Evolutionary conservation across 345 rosid species (phyloP), one percentile per base, ranked within the genome.

Genomic region (Ceriops tagal): DNA sequence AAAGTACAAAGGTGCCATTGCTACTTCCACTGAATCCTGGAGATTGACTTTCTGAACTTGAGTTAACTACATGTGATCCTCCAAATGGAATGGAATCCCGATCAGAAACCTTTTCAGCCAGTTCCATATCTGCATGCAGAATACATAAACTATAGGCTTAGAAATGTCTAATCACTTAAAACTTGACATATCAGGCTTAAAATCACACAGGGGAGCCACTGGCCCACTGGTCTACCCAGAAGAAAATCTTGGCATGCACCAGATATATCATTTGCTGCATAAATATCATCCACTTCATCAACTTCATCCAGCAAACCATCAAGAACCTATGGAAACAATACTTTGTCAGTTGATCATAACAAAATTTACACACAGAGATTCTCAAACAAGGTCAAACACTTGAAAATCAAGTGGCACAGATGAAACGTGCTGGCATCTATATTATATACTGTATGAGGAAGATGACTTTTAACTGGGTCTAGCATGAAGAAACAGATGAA

Each of bases 271-370:
- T 80, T 70, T 15, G 89, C 82, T 19, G 86, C 90, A 70, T 84
- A 83, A 76, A 86, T 65, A 77, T 86, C 88, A 69, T 88, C 95
- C 64, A 83, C 86, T 75, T 86, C 91, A 65, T 83, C 85, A 74
- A 88, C 82, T 62, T 76, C 92, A 68, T 85, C 91, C 37, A 90
- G 84, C 80, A 86, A 61, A 58, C 90, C 96, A 71, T 92, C 92
- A 65, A 90, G 89, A 83, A 78, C 86, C 96, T 92, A 78, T 53
- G 18, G 77, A 66, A 83, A 31, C 75, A 78, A 24, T 55, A 70
- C 64, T 63, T 63, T 35, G 60, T 69, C 67, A 75, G 58, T 70
- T 68, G 35, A 59, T 32, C 59, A 61, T 51, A 47, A 60, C 62
- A 72, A 10, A 31, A 53, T 63, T 66, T 19, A 24, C 24, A 60